phyloP scores from a whole-genome alignment of 305 asterid genomes.

The Fraxinus floribunda region DNA sequence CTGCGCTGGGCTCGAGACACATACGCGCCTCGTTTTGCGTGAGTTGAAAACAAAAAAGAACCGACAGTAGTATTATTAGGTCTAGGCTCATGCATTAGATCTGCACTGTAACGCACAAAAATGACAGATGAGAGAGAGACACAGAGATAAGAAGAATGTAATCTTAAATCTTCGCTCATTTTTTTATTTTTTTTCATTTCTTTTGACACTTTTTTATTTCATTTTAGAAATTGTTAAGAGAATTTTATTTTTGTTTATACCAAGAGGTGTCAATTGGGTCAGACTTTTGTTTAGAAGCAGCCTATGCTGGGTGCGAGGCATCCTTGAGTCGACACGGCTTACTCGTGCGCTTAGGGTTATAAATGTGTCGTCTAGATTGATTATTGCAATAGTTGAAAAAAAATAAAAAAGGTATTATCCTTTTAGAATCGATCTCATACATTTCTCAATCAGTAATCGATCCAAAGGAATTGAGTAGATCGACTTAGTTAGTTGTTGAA shows the following conservation, averaged over 20 bases:
- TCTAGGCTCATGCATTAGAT: constrained; percentile 32
- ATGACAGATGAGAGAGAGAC: not conserved
- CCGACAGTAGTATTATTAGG: not conserved
- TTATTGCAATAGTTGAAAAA: not conserved
- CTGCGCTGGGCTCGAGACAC: not conserved
- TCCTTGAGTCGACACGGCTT: not conserved
- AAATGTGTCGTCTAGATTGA: not conserved
- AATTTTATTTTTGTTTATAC: not conserved
- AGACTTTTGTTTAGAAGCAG: not conserved
- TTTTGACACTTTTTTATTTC: not conserved
- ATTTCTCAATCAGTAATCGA: not conserved
- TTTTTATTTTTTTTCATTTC: not conserved
- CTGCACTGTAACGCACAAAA: constrained; percentile 33
- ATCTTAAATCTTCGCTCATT: no score
- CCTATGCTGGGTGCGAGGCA: not conserved
- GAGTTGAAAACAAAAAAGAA: constrained; percentile 32
- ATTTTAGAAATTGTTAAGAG: no score
- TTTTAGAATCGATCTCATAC: no score
- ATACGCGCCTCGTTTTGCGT: constrained; percentile 22
- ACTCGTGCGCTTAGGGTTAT: not conserved
- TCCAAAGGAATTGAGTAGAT: not conserved
- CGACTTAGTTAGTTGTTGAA: not conserved
- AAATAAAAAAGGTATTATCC: not conserved
- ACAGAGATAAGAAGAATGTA: not conserved
- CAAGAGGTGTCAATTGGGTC: not conserved